These are phyloP conservation scores for Boletus calvinii DNA, from an alignment of 1,284 basidiomycete species.

Conservation along the genomic window DNA sequence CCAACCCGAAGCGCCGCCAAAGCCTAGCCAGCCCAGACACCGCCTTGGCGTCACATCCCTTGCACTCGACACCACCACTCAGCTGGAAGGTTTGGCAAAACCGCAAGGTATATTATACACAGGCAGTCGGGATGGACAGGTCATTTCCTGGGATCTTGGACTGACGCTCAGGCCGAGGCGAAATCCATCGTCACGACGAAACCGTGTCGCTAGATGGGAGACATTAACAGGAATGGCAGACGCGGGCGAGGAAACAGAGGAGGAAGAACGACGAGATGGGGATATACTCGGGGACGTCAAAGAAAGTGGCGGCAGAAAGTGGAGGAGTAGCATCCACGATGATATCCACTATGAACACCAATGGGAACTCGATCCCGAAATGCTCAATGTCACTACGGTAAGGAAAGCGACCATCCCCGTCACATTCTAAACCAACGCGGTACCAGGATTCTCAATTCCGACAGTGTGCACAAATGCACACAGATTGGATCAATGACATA, in stretches of 20 bases:
- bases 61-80: constrained; percentile 83
- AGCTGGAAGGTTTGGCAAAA: constrained; percentile 53
- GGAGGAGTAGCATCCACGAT: constrained; percentile 34
- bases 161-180: constrained; percentile 55
- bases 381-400: constrained; percentile 49
- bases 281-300: constrained; percentile 76
- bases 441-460: constrained; percentile 63
- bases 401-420: constrained; percentile 27
- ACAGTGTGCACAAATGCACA: constrained; percentile 82
- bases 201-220: constrained; percentile 59
- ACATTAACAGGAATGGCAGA: constrained; percentile 79
- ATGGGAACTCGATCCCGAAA: constrained; percentile 73
- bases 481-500: constrained; percentile 97
- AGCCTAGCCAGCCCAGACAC: constrained; percentile 67
- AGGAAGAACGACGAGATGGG: constrained; percentile 59
- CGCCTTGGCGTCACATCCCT: constrained; percentile 85
- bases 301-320: constrained; percentile 36
- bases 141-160: constrained; percentile 89
- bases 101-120: constrained; percentile 94
- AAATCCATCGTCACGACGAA: constrained; percentile 28
- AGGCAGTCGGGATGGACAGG: constrained; percentile 88
- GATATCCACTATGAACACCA: constrained; percentile 65
- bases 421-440: constrained; percentile 7
- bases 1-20: constrained; percentile 16
- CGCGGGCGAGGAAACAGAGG: constrained; percentile 61